Evolutionary conservation across 2,329 filamentous ascomycete genomes (phyloP).

Genomic region (Cladosporium oxysporum): DNA sequence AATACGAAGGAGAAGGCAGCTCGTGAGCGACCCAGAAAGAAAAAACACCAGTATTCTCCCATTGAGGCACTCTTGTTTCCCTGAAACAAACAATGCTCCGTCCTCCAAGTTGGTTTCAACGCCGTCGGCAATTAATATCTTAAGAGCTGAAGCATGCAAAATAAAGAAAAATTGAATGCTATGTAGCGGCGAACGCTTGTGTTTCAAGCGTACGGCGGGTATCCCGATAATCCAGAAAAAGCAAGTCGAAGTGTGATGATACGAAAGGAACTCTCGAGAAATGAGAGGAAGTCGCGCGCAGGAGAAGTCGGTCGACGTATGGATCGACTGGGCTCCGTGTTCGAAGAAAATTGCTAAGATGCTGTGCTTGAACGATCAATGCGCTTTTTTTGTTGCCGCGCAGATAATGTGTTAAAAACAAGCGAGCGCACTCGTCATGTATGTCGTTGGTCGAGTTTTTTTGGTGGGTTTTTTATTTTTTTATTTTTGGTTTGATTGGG

Average conservation of each 20-base stretch:
- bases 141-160: not conserved
- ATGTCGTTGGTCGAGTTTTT: not conserved
- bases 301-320: not conserved
- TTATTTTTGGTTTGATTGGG: not conserved
- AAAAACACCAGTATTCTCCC: not conserved
- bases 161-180: not conserved
- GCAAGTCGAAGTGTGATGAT: not conserved
- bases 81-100: not conserved
- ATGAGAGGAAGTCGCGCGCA: not conserved
- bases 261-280: not conserved
- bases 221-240: not conserved
- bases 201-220: constrained; percentile 3
- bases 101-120: not conserved
- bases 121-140: not conserved
- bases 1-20: not conserved
- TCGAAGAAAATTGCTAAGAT: constrained; percentile 5
- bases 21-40: not conserved
- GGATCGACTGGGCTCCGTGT: not conserved
- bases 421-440: constrained; percentile 6
- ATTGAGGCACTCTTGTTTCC: not conserved
- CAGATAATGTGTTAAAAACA: not conserved
- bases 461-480: not conserved
- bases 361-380: constrained; percentile 16
- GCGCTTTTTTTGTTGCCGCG: not conserved
- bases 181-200: constrained; percentile 2